These are phyloP conservation scores for Globisporangium viniferum DNA, from an alignment of 352 stramenopile genomes.

Conservation along the genomic window DNA sequence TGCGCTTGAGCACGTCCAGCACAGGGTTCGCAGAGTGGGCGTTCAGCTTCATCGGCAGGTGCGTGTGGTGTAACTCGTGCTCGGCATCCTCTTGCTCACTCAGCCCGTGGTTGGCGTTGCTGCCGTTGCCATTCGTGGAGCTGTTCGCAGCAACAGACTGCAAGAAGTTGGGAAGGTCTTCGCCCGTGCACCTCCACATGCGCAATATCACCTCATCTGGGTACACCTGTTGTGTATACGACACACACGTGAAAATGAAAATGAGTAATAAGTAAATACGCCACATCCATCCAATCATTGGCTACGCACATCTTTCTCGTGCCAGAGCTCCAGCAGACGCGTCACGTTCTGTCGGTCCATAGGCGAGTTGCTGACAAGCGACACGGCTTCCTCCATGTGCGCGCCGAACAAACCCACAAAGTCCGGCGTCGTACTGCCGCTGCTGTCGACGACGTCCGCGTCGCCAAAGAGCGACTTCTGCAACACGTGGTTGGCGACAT, in stretches of 20 bases:
- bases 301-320: slow-evolving; percentile 55
- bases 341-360: slow-evolving; percentile 79
- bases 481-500: slow-evolving; percentile 83
- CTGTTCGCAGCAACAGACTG: slow-evolving; percentile 12
- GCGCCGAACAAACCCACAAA: slow-evolving; percentile 34
- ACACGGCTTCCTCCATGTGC: slow-evolving; percentile 70
- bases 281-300: neutral
- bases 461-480: slow-evolving; percentile 58
- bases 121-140: slow-evolving; percentile 4
- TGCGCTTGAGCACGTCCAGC: slow-evolving; percentile 75
- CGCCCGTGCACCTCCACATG: slow-evolving; percentile 77
- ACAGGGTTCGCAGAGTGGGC: slow-evolving; percentile 72
- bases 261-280: neutral
- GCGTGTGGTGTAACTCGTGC: slow-evolving; percentile 27
- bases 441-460: neutral
- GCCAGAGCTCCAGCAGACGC: slow-evolving; percentile 70
- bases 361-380: slow-evolving; percentile 80
- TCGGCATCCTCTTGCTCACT: slow-evolving; percentile 24
- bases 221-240: slow-evolving; percentile 30
- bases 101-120: slow-evolving; percentile 7
- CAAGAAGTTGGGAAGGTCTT: slow-evolving; percentile 62
- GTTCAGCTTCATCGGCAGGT: slow-evolving; percentile 70
- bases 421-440: neutral
- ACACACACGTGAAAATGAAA: neutral
- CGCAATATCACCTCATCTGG: slow-evolving; percentile 50